These are phyloP conservation scores for Gillenia trifoliata DNA, from an alignment of 306 rosid genomes.

Conservation along the genomic window DNA sequence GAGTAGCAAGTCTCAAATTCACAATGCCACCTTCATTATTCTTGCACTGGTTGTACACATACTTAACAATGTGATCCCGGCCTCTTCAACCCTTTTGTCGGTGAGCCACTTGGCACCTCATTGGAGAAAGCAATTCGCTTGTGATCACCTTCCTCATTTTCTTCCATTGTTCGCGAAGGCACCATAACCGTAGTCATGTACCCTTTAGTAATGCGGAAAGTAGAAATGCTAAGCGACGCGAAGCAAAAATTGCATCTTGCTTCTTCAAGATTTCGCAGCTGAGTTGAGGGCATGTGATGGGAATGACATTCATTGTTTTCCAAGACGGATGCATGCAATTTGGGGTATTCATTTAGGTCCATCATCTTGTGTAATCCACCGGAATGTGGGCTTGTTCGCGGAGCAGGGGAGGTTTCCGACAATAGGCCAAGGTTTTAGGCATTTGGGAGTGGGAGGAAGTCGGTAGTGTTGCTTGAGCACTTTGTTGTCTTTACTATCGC, in stretches of 20 bases:
- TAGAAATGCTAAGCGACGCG: conserved; percentile 20
- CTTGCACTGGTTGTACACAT: conserved; percentile 18
- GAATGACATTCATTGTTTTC: conserved; percentile 31
- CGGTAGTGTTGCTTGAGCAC: background rate
- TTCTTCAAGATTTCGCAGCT: conserved; percentile 30
- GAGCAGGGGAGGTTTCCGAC: background rate
- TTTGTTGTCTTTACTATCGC: background rate
- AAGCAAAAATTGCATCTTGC: conserved; percentile 29
- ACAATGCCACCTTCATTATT: background rate
- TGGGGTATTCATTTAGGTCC: conserved; percentile 26
- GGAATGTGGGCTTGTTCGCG: background rate
- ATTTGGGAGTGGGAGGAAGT: background rate
- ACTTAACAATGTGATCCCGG: conserved; percentile 27
- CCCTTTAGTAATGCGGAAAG: background rate
- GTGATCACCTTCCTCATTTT: background rate
- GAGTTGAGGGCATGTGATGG: conserved; percentile 17
- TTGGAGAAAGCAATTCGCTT: background rate
- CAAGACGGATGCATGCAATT: conserved; percentile 36
- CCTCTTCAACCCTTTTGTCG: conserved; percentile 29
- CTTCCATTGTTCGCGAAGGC: conserved; percentile 1
- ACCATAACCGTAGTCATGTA: background rate
- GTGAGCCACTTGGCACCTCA: conserved; percentile 18
- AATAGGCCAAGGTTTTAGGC: background rate
- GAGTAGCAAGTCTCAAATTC: conserved; percentile 15
- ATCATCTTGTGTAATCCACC: conserved; percentile 36